These are phyloP conservation scores for Nymphaea thermarum DNA, from an alignment of 164 flowering plant genomes.

Conservation along the genomic window DNA sequence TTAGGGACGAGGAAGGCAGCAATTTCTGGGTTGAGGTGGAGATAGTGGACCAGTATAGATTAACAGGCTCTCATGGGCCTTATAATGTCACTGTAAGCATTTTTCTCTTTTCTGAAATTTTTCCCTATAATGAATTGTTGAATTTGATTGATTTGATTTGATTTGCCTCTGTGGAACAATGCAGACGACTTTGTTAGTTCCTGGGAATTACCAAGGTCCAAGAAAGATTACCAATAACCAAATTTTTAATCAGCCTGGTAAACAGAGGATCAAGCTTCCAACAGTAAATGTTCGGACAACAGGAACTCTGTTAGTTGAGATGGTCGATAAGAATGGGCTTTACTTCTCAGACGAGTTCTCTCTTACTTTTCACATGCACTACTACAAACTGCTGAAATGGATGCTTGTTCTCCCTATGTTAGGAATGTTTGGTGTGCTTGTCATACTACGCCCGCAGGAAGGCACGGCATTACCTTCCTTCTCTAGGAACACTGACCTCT, in stretches of 20 bases:
- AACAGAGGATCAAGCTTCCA: slow-evolving; percentile 63
- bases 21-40: slow-evolving; percentile 91
- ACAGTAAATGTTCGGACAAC: slow-evolving; percentile 85
- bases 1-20: slow-evolving; percentile 98
- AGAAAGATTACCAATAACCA: slow-evolving; percentile 65
- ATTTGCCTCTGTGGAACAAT: neutral
- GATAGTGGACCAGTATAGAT: slow-evolving; percentile 71
- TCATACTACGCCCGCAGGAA: slow-evolving; percentile 90
- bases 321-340: slow-evolving; percentile 84
- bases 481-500: slow-evolving; percentile 76
- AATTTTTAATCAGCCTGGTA: slow-evolving; percentile 51
- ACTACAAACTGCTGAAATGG: slow-evolving; percentile 91
- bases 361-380: slow-evolving; percentile 92
- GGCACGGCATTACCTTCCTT: slow-evolving; percentile 89
- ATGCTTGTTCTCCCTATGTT: slow-evolving; percentile 95
- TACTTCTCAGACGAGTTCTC: slow-evolving; percentile 91
- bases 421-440: slow-evolving; percentile 88
- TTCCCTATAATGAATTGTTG: neutral
- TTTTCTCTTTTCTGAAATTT: neutral
- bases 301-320: slow-evolving; percentile 90
- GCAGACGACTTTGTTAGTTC: slow-evolving; percentile 80
- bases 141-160: neutral
- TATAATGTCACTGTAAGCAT: slow-evolving; percentile 86
- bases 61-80: slow-evolving; percentile 77
- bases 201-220: slow-evolving; percentile 95